These are phyloP conservation scores for Sanghuangporus sanghuang DNA, from an alignment of 1,284 basidiomycete genomes.

Conservation along the genomic window DNA sequence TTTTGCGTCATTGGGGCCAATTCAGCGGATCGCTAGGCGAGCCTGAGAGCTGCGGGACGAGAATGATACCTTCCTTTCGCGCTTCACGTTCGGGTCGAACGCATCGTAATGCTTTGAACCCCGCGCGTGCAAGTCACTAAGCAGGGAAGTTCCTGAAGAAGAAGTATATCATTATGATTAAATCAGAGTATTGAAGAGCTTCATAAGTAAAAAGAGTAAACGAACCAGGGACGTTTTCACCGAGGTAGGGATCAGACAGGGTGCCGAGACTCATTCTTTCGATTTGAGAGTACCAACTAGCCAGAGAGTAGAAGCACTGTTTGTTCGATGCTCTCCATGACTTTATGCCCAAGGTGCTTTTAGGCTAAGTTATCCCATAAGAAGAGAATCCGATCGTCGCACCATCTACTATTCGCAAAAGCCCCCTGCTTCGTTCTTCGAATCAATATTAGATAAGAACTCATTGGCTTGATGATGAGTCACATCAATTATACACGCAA, in stretches of 20 bases:
- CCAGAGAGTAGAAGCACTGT: neutral
- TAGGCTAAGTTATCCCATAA: neutral
- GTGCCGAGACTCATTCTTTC: slow-evolving; percentile 21
- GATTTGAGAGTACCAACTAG: neutral
- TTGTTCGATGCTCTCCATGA: neutral
- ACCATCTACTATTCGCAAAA: neutral
- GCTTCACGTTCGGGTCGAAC: slow-evolving; percentile 12
- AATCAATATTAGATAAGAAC: neutral
- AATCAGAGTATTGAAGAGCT: neutral
- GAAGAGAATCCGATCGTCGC: neutral
- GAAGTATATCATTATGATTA: neutral
- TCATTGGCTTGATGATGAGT: neutral
- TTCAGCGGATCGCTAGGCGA: slow-evolving; percentile 23
- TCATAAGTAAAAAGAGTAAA: neutral
- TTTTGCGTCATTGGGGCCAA: slow-evolving; percentile 23
- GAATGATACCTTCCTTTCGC: slow-evolving; percentile 20
- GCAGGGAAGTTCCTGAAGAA: slow-evolving; percentile 18
- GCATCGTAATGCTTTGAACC: neutral
- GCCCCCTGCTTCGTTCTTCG: neutral
- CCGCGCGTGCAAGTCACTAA: slow-evolving; percentile 18
- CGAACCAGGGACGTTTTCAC: slow-evolving; percentile 21
- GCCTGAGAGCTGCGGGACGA: slow-evolving; percentile 22
- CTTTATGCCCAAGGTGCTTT: neutral
- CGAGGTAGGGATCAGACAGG: slow-evolving; percentile 18
- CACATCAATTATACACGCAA: neutral